Conservation (phyloP, 1,139 yeast species). For the Williopsis jadinii region DNA sequence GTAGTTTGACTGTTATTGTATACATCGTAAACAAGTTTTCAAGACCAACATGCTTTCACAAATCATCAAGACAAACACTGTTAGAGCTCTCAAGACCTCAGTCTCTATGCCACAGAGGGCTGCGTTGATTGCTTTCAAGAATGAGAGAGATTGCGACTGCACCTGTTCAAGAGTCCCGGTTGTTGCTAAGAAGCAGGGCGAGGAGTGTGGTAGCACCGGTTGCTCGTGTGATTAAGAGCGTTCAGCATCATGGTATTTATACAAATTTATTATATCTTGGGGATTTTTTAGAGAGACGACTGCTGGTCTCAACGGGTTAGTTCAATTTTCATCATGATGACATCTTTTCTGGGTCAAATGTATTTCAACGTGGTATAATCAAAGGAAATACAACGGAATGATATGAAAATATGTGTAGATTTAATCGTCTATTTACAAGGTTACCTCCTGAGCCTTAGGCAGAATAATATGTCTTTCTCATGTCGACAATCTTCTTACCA, state of each 20-base stretch:
- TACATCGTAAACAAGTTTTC: not conserved
- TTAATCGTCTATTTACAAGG: too few species aligned
- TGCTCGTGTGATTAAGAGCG: constrained; percentile 15
- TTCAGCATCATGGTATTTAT: too few species aligned
- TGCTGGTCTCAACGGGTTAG: too few species aligned
- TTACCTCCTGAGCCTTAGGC: constrained; percentile 6
- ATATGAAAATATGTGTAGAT: too few species aligned
- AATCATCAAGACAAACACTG: constrained; percentile 10
- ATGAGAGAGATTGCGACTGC: constrained; percentile 22
- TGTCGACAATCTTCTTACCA: constrained; percentile 93
- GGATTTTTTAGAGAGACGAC: too few species aligned
- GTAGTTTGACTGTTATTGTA: too few species aligned
- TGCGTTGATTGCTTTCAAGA: constrained; percentile 7
- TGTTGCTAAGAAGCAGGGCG: constrained; percentile 13
- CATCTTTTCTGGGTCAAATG: too few species aligned
- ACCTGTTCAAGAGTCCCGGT: constrained; percentile 16
- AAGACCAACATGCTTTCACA: constrained; percentile 11
- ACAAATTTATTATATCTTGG: too few species aligned
- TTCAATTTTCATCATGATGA: too few species aligned
- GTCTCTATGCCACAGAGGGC: constrained; percentile 1
- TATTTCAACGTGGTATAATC: too few species aligned
- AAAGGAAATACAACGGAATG: too few species aligned
- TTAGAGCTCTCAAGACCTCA: constrained; percentile 9
- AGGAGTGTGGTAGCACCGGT: constrained; percentile 20
- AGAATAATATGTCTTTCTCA: constrained; percentile 83